Conservation (phyloP, 2,329 filamentous ascomycete genomes). For the Calcarisporium arbuscula region DNA sequence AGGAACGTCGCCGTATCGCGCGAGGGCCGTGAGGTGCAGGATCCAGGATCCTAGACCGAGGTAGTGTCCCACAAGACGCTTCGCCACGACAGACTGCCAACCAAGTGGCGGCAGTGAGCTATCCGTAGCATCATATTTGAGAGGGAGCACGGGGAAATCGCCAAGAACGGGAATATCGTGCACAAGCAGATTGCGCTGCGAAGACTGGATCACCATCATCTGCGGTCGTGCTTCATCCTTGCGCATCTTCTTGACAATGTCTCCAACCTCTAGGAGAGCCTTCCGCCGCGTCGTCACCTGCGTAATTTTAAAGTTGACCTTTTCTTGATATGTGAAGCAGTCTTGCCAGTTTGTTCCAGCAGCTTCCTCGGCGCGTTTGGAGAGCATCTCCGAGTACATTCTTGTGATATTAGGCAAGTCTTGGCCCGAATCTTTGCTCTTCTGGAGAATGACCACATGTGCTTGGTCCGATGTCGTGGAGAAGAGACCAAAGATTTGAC, state of each 20-base stretch:
- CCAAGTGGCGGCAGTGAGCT: slow-evolving; percentile 84
- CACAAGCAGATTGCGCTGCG: slow-evolving; percentile 70
- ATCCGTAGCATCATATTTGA: slow-evolving; percentile 78
- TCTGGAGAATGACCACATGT: slow-evolving; percentile 82
- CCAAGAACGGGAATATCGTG: slow-evolving; percentile 80
- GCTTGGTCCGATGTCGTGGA: slow-evolving; percentile 76
- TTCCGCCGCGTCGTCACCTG: slow-evolving; percentile 88
- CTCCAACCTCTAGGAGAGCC: slow-evolving; percentile 79
- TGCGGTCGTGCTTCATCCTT: slow-evolving; percentile 76
- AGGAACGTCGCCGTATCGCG: slow-evolving; percentile 88
- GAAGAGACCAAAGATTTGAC: slow-evolving; percentile 90
- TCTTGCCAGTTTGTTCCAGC: slow-evolving; percentile 68
- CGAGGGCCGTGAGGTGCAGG: slow-evolving; percentile 76
- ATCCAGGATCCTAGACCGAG: slow-evolving; percentile 92
- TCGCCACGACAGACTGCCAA: slow-evolving; percentile 87
- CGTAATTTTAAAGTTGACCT: slow-evolving; percentile 75
- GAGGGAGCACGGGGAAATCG: slow-evolving; percentile 75
- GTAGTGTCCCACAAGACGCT: slow-evolving; percentile 81
- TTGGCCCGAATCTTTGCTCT: slow-evolving; percentile 67
- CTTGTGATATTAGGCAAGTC: slow-evolving; percentile 86
- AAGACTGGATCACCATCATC: slow-evolving; percentile 85
- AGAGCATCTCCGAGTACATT: slow-evolving; percentile 74
- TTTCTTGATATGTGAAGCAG: slow-evolving; percentile 81
- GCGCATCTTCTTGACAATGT: slow-evolving; percentile 83
- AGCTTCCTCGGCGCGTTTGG: slow-evolving; percentile 58